Conservation (phyloP, 768 basidiomycete genomes). For the Suillus variegatus region DNA sequence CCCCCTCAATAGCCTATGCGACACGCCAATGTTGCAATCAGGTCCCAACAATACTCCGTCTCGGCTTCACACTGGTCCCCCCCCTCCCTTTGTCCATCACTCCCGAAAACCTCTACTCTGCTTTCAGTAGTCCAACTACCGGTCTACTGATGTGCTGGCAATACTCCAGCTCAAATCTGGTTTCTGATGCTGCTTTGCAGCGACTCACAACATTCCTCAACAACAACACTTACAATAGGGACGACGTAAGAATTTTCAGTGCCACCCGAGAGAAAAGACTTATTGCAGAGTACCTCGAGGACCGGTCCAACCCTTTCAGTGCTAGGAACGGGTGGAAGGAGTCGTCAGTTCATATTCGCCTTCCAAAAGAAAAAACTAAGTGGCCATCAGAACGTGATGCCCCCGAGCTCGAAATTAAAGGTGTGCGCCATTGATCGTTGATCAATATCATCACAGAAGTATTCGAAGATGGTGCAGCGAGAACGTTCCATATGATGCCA, state of each 20-base stretch:
- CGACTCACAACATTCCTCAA: slow-evolving; percentile 26
- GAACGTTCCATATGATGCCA: slow-evolving; percentile 24
- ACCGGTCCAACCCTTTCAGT: slow-evolving; percentile 4
- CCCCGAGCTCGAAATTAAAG: not conserved
- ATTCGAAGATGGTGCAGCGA: not conserved
- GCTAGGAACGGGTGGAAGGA: slow-evolving; percentile 7
- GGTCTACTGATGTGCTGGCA: slow-evolving; percentile 32
- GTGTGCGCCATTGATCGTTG: slow-evolving; percentile 5
- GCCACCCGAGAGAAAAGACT: not conserved
- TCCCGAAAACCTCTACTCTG: not conserved
- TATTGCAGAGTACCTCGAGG: slow-evolving; percentile 2
- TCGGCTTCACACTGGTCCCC: not conserved
- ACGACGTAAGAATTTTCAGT: slow-evolving; percentile 7
- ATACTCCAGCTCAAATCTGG: slow-evolving; percentile 28
- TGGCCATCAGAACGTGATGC: not conserved
- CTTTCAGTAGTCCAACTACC: not conserved
- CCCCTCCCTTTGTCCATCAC: not conserved
- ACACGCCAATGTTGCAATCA: not conserved
- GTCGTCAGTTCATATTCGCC: not conserved
- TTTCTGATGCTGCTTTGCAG: slow-evolving; percentile 29
- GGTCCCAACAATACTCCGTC: not conserved
- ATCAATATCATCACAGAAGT: not conserved
- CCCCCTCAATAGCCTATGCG: not conserved
- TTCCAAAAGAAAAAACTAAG: not conserved
- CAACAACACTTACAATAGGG: slow-evolving; percentile 4